phyloP scores from a whole-genome alignment of 805 yeast genomes.

The Phaffomyces opuntiae region DNA sequence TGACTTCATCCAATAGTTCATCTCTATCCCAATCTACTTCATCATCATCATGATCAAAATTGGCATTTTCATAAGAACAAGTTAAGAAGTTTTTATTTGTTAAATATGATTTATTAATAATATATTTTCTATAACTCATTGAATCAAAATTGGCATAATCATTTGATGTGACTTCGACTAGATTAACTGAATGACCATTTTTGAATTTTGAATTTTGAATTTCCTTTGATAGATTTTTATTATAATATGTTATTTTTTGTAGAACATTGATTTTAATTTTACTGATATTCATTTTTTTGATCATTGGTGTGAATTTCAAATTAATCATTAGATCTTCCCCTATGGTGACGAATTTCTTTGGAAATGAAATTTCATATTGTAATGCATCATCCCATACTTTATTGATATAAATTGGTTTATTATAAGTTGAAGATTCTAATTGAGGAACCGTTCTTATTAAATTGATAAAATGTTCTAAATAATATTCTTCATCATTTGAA shows the following conservation, averaged over 20 bases:
- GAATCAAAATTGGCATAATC: conserved; percentile 38
- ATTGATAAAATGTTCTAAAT: conserved; percentile 28
- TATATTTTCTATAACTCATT: conserved; percentile 51
- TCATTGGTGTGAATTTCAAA: conserved; percentile 59
- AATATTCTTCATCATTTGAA: conserved; percentile 4
- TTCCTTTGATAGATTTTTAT: conserved; percentile 41
- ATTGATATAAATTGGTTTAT: conserved; percentile 72
- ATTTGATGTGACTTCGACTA: conserved; percentile 48
- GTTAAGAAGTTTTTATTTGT: conserved; percentile 55
- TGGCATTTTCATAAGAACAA: conserved; percentile 38
- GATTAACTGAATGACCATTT: conserved; percentile 46
- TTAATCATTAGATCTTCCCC: conserved; percentile 47
- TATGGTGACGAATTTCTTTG: conserved; percentile 59
- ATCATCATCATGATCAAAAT: conserved; percentile 23
- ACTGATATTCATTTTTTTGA: conserved; percentile 53
- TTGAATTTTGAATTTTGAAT: conserved; percentile 34
- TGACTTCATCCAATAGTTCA: conserved; percentile 17
- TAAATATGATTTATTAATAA: conserved; percentile 38
- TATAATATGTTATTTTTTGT: conserved; percentile 58
- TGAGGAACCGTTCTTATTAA: conserved; percentile 36
- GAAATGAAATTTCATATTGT: conserved; percentile 65
- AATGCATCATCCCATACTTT: conserved; percentile 68
- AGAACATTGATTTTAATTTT: conserved; percentile 59
- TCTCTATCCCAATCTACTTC: conserved; percentile 17
- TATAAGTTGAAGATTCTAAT: conserved; percentile 32